Percentiles rank a stretch among this genome's conserved stretches.
These are phyloP conservation scores for Populus hybrid DNA, from an alignment of 441 rosid genomes.

Conservation along the genomic window DNA sequence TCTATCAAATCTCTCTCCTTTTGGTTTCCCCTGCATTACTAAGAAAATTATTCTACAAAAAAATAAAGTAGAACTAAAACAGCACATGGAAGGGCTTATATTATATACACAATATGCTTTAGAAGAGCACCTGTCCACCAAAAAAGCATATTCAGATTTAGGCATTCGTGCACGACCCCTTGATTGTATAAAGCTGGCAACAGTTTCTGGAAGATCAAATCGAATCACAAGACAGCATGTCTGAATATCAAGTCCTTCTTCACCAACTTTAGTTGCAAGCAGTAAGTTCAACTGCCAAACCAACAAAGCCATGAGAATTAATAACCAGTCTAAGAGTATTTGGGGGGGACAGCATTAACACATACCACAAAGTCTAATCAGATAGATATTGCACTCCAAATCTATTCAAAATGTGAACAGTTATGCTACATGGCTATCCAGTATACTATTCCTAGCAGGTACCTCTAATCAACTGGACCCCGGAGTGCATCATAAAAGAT, in stretches of 20 bases:
- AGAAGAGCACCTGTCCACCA: conserved; percentile 76
- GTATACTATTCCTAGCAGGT: neutral
- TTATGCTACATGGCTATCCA: neutral
- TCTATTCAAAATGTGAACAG: neutral
- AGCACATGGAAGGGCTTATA: conserved; percentile 15
- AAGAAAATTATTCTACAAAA: conserved; percentile 21
- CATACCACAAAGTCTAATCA: neutral
- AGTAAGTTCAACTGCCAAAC: conserved; percentile 82
- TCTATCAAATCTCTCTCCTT: conserved; percentile 73
- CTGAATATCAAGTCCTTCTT: conserved; percentile 98
- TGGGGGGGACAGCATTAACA: neutral
- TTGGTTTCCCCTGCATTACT: conserved; percentile 61
- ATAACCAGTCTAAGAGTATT: neutral
- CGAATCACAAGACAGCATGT: conserved; percentile 98
- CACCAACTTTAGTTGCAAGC: conserved; percentile 98
- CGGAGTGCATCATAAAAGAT: neutral
- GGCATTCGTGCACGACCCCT: conserved; percentile 99
- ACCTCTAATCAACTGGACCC: neutral
- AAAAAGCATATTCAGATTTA: conserved; percentile 92
- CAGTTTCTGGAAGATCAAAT: conserved; percentile 97
- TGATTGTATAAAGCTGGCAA: conserved; percentile 96
- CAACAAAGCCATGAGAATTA: conserved; percentile 9
- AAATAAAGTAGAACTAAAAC: conserved; percentile 7
- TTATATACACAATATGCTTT: conserved; percentile 16
- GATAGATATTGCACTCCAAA: neutral